phyloP scores from a whole-genome alignment of 129 eudicot genomes.

The carrot (Daucus carota) region DNA sequence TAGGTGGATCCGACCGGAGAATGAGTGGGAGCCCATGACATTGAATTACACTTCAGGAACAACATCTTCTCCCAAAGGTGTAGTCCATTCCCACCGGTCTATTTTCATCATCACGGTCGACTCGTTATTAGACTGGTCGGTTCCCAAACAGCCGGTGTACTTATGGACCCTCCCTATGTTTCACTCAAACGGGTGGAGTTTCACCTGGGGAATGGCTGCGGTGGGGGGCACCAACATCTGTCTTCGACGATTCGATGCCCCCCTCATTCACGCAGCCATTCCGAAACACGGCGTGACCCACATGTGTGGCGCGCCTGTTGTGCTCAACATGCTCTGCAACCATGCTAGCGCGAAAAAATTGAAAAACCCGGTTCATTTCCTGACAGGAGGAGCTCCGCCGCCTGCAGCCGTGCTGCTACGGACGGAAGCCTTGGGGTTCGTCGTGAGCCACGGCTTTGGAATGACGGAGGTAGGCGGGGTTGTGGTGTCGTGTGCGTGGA shows the following conservation, averaged over 20 bases:
- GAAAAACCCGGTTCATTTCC: not conserved
- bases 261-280: not conserved
- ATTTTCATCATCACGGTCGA: constrained; percentile 6
- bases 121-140: not conserved
- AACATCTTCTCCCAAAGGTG: constrained; percentile 3
- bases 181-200: constrained; percentile 4
- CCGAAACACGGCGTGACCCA: not conserved
- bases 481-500: constrained; percentile 6
- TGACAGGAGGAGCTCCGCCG: constrained; percentile 9
- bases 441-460: constrained; percentile 2
- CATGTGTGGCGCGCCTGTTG: constrained; percentile 4
- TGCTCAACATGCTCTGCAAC: constrained; percentile 6
- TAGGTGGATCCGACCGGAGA: not conserved
- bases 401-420: constrained; percentile 2
- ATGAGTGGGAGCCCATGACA: constrained; percentile 10
- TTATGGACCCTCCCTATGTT: constrained; percentile 8
- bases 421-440: constrained; percentile 1
- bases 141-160: constrained; percentile 2
- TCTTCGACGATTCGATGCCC: not conserved
- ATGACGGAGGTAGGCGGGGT: constrained; percentile 3
- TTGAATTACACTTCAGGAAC: constrained; percentile 5
- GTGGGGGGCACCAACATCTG: constrained; percentile 3
- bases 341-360: not conserved
- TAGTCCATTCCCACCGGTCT: constrained; percentile 2
- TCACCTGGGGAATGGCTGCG: constrained; percentile 10